phyloP scores from a whole-genome alignment of 2,329 filamentous ascomycete genomes.

The Penicillium sp. region DNA sequence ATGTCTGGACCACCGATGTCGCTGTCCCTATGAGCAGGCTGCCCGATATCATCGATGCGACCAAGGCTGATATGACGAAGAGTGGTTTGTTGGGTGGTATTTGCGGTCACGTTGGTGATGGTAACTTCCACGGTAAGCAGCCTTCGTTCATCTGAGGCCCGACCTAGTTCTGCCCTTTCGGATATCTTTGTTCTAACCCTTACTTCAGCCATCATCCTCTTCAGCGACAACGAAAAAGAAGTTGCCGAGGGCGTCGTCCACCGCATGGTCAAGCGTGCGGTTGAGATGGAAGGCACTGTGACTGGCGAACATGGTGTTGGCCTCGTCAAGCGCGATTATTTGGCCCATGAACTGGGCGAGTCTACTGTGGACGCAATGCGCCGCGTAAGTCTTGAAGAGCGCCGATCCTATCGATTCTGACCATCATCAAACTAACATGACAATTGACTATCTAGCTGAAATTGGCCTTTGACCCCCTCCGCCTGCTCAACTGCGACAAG shows the following conservation, averaged over 20 bases:
- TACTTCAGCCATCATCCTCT: constrained; percentile 61
- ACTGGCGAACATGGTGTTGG: constrained; percentile 74
- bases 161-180: neutral
- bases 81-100: constrained; percentile 68
- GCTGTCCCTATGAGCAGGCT: constrained; percentile 74
- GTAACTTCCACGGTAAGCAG: constrained; percentile 68
- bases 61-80: constrained; percentile 65
- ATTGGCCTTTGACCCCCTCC: constrained; percentile 67
- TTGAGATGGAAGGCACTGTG: constrained; percentile 72
- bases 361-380: constrained; percentile 67
- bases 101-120: constrained; percentile 74
- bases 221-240: constrained; percentile 60
- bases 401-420: neutral
- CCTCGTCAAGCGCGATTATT: constrained; percentile 68
- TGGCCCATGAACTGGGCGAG: constrained; percentile 64
- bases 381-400: constrained; percentile 50
- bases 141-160: neutral
- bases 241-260: constrained; percentile 65
- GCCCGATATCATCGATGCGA: constrained; percentile 72
- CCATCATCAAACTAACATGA: constrained; percentile 16
- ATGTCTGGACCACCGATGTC: constrained; percentile 79
- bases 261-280: constrained; percentile 69
- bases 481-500: constrained; percentile 67
- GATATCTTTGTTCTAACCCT: neutral
- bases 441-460: constrained; percentile 54